These are phyloP conservation scores for Penicillium brasilianum DNA, from an alignment of 2,329 filamentous ascomycete genomes.

Conservation along the genomic window DNA sequence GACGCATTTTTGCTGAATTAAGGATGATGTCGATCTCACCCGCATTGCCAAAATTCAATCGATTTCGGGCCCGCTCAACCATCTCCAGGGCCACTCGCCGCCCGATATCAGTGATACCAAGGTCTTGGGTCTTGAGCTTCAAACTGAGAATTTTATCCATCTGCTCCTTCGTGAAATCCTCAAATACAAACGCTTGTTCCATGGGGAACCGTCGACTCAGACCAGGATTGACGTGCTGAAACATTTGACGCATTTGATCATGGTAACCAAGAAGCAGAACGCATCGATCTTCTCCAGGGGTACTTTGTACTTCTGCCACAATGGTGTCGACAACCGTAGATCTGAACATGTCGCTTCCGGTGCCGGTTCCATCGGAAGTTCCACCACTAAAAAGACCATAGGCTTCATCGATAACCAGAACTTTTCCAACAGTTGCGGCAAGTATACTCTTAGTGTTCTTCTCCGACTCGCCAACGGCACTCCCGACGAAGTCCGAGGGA, in stretches of 20 bases:
- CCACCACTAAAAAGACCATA: conserved; percentile 64
- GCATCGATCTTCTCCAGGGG: conserved; percentile 72
- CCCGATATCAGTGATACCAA: conserved; percentile 58
- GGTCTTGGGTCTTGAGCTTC: conserved; percentile 65
- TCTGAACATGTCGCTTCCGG: conserved; percentile 58
- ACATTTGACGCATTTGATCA: conserved; percentile 72
- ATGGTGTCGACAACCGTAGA: conserved; percentile 73
- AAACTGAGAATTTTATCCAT: conserved; percentile 64
- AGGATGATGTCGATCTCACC: conserved; percentile 75
- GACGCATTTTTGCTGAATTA: conserved; percentile 58
- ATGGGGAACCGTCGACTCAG: conserved; percentile 69
- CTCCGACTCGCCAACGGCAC: conserved; percentile 69
- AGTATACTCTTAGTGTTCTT: conserved; percentile 74
- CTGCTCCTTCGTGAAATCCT: conserved; percentile 68
- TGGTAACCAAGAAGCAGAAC: conserved; percentile 74
- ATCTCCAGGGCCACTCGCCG: conserved; percentile 63
- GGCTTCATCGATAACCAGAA: conserved; percentile 80
- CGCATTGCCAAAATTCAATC: conserved; percentile 72
- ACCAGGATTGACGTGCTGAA: conserved; percentile 74
- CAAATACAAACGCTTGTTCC: conserved; percentile 67
- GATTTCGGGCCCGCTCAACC: conserved; percentile 65
- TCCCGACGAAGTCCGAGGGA: conserved; percentile 74
- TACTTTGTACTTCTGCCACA: conserved; percentile 73
- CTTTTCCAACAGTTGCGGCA: conserved; percentile 69
- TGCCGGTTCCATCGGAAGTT: conserved; percentile 31